Base-by-base conservation (phyloP, 1,284 basidiomycete species). In the Ustilago esculenta region DNA sequence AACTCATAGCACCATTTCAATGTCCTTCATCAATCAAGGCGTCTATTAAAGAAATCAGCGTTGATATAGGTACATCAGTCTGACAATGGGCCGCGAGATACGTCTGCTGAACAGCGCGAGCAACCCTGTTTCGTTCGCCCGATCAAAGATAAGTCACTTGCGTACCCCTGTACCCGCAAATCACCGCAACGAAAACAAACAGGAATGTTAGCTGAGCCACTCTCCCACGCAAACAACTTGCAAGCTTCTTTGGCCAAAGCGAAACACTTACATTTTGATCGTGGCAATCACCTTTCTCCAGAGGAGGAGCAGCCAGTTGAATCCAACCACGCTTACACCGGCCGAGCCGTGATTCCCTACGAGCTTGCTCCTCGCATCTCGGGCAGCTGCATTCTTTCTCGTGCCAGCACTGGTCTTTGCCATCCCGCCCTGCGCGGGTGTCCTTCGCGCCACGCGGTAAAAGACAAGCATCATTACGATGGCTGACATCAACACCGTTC, bases 61-160 rank as follows among this genome's bases (percentile, higher is more conserved):
- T n/a, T n/a, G n/a, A n/a, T n/a, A n/a, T n/a, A n/a, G n/a, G n/a
- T n/a, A n/a, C 27, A 29, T 6, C 27, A 29, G 27, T 12, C 27
- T 12, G 27, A 29, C 7, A 29, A 29, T 12, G 27, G 27, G 27
- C 27, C 27, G 27, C 12, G 27, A 29, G 27, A 29, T 29, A 12
- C 27, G 27, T 29, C 7, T 29, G 27, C 27, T 29, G 27, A n/a
- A n/a, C n/a, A n/a, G n/a, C n/a, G n/a, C n/a, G n/a, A n/a, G n/a
- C n/a, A n/a, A n/a, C n/a, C 27, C 27, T 29, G 27, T 29, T 12
- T 6, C 35, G 17, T 18, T 47, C 23, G 30, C 21, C 24, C 17
- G 29, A 30, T 58, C 29, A 71, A 4, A 71, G 50, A 35, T 71
- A 71, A 18, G 61, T 71, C 46, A 71, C 68, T 45, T 71, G 68